Percentiles rank a stretch among this genome's conserved stretches.
Evolutionary conservation across 306 rosid species (phyloP).

Genomic region (Lithocarpus polystachyus): DNA sequence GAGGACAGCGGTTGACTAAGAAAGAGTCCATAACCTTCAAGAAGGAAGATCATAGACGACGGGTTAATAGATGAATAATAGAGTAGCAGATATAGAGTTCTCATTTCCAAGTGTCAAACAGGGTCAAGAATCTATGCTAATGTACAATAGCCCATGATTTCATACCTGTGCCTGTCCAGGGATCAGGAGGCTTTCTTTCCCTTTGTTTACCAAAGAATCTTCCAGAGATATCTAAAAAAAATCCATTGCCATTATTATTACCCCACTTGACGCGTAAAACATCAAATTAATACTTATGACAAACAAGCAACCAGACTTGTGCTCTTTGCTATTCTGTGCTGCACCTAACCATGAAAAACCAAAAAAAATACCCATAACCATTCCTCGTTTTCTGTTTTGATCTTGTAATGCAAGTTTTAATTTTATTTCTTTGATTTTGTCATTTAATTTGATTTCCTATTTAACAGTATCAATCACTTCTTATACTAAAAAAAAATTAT

Average conservation of each 20-base stretch:
- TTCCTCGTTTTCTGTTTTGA: not conserved
- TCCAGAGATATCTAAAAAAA: slow-evolving; percentile 50
- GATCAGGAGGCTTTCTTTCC: slow-evolving; percentile 78
- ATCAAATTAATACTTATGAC: slow-evolving; percentile 6
- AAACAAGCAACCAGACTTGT: not conserved
- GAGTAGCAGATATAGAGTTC: not conserved
- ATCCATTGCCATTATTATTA: not conserved
- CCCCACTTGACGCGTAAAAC: not conserved
- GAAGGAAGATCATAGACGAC: slow-evolving; percentile 7
- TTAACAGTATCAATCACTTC: no score
- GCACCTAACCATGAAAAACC: not conserved
- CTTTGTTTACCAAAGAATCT: slow-evolving; percentile 54
- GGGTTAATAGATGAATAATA: slow-evolving; percentile 9
- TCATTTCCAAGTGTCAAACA: not conserved
- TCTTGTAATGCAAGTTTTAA: not conserved
- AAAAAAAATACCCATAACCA: not conserved
- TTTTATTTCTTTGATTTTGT: not conserved
- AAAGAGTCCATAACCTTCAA: slow-evolving; percentile 52
- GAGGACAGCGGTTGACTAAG: slow-evolving; percentile 71
- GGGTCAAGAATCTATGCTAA: slow-evolving; percentile 3
- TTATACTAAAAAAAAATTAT: no score
- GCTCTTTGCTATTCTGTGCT: not conserved
- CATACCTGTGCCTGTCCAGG: slow-evolving; percentile 64
- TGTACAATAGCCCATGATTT: slow-evolving; percentile 2
- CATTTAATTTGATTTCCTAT: no score